Evolutionary conservation across 2,329 filamentous ascomycete species (phyloP).

Genomic region (Xylariaceae sp.): DNA sequence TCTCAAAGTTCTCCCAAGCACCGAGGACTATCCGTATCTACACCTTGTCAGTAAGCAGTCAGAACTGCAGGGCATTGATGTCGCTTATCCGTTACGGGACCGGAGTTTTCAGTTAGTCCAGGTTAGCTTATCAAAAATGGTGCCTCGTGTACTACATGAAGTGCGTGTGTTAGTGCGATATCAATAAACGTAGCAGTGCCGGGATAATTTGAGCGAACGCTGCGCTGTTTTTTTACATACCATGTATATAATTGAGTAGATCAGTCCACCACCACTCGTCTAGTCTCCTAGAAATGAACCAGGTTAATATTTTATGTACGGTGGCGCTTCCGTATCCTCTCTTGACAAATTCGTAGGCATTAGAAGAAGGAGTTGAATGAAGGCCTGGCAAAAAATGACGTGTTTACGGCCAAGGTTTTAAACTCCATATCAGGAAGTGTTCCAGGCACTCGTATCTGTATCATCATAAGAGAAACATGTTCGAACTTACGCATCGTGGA

Average conservation of each 20-base stretch:
- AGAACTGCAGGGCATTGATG: neutral
- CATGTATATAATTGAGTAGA: slow-evolving; percentile 62
- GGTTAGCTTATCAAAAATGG: neutral
- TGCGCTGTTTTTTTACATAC: slow-evolving; percentile 7
- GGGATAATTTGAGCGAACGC: neutral
- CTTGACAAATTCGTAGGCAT: neutral
- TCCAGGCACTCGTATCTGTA: neutral
- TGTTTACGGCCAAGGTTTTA: neutral
- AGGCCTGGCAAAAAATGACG: neutral
- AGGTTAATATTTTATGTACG: neutral
- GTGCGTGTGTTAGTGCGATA: neutral
- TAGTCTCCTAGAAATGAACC: slow-evolving; percentile 41
- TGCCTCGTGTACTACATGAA: neutral
- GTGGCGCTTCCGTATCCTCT: neutral
- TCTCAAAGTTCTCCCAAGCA: slow-evolving; percentile 57
- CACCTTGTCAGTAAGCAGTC: neutral
- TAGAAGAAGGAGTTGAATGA: neutral
- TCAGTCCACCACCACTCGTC: slow-evolving; percentile 61
- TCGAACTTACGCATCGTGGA: slow-evolving; percentile 66
- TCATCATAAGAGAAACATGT: slow-evolving; percentile 26
- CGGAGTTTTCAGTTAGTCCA: neutral
- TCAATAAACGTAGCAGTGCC: neutral
- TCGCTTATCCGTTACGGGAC: neutral
- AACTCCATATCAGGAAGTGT: neutral
- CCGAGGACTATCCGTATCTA: slow-evolving; percentile 54